A percentile compares a stretch with the other conserved stretches of the same genome.
These are phyloP conservation scores for Fomitiporia mediterranea DNA, from an alignment of 1,284 basidiomycete species.

Conservation along the genomic window DNA sequence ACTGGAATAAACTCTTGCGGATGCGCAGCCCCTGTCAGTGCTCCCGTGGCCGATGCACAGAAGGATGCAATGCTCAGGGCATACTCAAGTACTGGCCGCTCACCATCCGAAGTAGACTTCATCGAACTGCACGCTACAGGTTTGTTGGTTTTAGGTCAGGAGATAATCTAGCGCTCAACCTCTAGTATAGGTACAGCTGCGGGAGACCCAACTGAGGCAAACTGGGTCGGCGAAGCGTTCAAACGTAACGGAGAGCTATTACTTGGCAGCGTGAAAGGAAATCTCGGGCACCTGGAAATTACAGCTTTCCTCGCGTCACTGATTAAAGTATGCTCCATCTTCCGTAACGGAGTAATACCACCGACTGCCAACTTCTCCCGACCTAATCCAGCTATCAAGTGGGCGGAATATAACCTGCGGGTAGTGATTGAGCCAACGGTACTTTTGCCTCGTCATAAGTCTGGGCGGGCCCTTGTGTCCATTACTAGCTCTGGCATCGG, in stretches of 20 bases:
- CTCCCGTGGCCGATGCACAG: conserved; percentile 37
- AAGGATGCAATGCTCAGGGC: conserved; percentile 32
- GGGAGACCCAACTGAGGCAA: conserved; percentile 48
- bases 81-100: conserved; percentile 27
- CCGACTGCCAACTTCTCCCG: conserved; percentile 36
- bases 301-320: conserved; percentile 39
- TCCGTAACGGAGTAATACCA: conserved; percentile 34
- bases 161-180: conserved; percentile 3
- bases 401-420: conserved; percentile 31
- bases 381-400: conserved; percentile 37
- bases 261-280: conserved; percentile 44
- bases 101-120: conserved; percentile 40
- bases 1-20: conserved; percentile 38
- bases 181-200: conserved; percentile 35
- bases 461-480: conserved; percentile 30
- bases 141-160: conserved; percentile 15
- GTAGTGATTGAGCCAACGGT: conserved; percentile 25
- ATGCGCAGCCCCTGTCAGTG: conserved; percentile 32
- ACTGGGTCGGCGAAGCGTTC: conserved; percentile 40
- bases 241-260: conserved; percentile 29
- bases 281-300: conserved; percentile 42
- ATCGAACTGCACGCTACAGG: conserved; percentile 48
- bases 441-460: conserved; percentile 22
- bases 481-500: conserved; percentile 42
- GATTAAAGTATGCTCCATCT: conserved; percentile 38